Conservation (phyloP, 179 eudicot genomes). For the Beta corolliflora region DNA sequence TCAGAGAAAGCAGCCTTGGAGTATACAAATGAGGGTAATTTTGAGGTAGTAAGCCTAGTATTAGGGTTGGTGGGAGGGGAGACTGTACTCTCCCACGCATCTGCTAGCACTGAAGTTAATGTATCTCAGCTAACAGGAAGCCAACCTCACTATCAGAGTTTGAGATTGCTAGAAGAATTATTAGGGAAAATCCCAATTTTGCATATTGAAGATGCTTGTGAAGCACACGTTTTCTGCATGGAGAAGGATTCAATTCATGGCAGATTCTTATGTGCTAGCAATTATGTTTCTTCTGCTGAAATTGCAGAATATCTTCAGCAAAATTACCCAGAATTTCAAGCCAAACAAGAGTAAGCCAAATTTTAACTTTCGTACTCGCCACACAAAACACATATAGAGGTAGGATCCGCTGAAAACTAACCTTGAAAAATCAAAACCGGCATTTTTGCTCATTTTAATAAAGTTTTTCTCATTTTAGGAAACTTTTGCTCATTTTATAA, state of each 20-base stretch:
- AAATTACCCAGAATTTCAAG: slow-evolving; percentile 32
- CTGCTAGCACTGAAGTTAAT: neutral
- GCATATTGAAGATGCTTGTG: slow-evolving; percentile 53
- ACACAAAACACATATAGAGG: too few species aligned
- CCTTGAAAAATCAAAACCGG: too few species aligned
- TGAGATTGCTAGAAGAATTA: slow-evolving; percentile 43
- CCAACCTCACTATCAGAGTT: neutral
- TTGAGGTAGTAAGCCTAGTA: slow-evolving; percentile 53
- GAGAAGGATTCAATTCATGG: slow-evolving; percentile 40
- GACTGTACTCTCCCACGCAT: slow-evolving; percentile 25
- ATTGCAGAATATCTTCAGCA: slow-evolving; percentile 36
- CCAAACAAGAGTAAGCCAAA: slow-evolving; percentile 43
- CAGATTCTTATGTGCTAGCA: slow-evolving; percentile 53
- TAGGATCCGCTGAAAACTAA: too few species aligned
- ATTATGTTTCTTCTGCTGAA: slow-evolving; percentile 38
- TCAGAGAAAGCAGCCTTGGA: slow-evolving; percentile 48
- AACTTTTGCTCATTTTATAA: too few species aligned
- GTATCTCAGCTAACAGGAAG: slow-evolving; percentile 32
- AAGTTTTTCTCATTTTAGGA: too few species aligned
- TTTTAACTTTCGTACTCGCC: too few species aligned
- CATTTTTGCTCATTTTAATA: too few species aligned
- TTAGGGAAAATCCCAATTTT: slow-evolving; percentile 46
- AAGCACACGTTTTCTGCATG: slow-evolving; percentile 57
- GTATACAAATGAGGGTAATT: slow-evolving; percentile 1
- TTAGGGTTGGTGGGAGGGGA: slow-evolving; percentile 64